Evolutionary conservation across 1,284 basidiomycete genomes (phyloP), one percentile per base, ranked within the genome.

Genomic region (Phellinidium pouzarii): DNA sequence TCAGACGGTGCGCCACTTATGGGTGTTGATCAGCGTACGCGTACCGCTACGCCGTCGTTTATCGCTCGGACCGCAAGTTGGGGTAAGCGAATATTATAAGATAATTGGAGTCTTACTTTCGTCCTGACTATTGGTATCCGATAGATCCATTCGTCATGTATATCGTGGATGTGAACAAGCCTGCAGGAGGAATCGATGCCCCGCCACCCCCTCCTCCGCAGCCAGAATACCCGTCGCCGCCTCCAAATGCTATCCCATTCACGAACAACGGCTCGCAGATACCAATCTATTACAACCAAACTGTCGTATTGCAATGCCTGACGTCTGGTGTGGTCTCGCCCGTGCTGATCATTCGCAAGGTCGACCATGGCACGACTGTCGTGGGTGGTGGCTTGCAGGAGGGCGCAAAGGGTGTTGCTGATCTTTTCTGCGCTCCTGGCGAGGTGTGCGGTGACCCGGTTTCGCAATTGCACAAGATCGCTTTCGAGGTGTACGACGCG

Each of bases 101-200:
- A 50, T 55, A 37, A 53, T 48, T 55, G 14, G 19, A 40, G 42
- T 36, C 29, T 37, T 48, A 49, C 46, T 57, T 52, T 55, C 48
- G 58, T 59, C 51, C 53, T 64, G 43, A 64, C 41, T 40, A 48
- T 48, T 49, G 48, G 31, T 11, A 34, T 11, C 31, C 31, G 31
- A 34, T 59, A 86, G 91, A 94, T 71, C 87, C 93, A 0, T 97
- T 96, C 70, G 85, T 97, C 63, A 90, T 98, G 77, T 98, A 98
- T 72, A 91, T 91, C 60, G 87, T 91, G 56, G 87, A 91, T 63
- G 87, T 89, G 55, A 88, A 84, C 68, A 86, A 87, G 62, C 84
- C 87, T 27, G 78, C 87, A 2, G 80, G 81, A 42, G 79, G 82
- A 20, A 80, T 86, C 42, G 83, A 89, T 59, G 80, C 82, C 38